These are phyloP conservation scores for Cryptococcus sp. DNA, from an alignment of 1,284 basidiomycete genomes.

Conservation along the genomic window DNA sequence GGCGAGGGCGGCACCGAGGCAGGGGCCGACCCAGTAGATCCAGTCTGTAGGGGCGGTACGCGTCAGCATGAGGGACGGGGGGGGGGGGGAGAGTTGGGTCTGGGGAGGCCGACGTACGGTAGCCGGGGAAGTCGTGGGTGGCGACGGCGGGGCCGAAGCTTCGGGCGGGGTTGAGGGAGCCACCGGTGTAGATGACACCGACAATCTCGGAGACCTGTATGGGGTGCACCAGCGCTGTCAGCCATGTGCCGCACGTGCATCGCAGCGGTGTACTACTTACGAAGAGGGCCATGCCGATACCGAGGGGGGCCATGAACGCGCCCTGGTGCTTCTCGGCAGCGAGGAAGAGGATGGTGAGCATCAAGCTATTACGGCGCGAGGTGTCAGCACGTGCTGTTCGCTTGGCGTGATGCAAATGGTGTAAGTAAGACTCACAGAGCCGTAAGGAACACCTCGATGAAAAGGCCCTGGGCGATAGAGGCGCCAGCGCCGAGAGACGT, in stretches of 20 bases:
- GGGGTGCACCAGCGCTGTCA: neutral
- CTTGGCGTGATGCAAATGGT: neutral
- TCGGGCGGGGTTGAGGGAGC: constrained; percentile 49
- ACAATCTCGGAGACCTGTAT: constrained; percentile 48
- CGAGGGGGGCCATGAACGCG: constrained; percentile 56
- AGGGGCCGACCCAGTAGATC: constrained; percentile 50
- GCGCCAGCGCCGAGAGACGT: constrained; percentile 48
- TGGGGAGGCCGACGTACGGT: constrained; percentile 34
- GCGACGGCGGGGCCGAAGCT: constrained; percentile 50
- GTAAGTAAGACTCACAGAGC: constrained; percentile 34
- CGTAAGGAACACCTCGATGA: constrained; percentile 53
- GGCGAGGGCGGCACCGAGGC: constrained; percentile 41
- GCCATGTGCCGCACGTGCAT: neutral
- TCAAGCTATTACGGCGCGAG: constrained; percentile 21
- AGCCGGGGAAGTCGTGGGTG: constrained; percentile 30
- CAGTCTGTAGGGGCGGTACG: constrained; percentile 23
- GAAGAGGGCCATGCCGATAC: constrained; percentile 54
- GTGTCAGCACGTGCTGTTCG: neutral
- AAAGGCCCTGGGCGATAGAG: constrained; percentile 37
- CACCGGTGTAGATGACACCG: constrained; percentile 50
- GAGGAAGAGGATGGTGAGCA: constrained; percentile 50
- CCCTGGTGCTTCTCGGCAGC: constrained; percentile 55
- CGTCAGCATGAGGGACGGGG: neutral
- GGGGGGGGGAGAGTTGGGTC: neutral
- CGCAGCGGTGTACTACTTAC: constrained; percentile 11